These are phyloP conservation scores for Chrysanthemum lavandulifolium DNA, from an alignment of 129 eudicot genomes.

Conservation along the genomic window DNA sequence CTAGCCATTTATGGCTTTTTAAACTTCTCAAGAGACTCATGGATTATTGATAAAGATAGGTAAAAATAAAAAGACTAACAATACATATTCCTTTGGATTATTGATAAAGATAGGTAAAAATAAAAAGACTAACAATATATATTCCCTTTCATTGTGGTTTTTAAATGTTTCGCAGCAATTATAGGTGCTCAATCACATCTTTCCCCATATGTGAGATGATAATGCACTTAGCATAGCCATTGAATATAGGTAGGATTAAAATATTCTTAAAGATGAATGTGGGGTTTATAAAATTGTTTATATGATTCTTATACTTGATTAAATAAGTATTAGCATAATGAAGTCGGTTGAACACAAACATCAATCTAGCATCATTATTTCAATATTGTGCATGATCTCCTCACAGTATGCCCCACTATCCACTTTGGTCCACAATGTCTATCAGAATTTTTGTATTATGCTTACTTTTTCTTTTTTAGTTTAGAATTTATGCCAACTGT, in stretches of 20 bases:
- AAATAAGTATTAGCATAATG: constrained; percentile 11
- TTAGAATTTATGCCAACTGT: neutral
- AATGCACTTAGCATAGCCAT: neutral
- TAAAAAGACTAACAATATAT: neutral
- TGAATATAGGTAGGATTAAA: neutral
- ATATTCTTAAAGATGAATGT: constrained; percentile 15
- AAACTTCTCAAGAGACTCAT: too few relatives aligned
- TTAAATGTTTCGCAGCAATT: neutral
- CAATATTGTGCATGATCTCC: constrained; percentile 30
- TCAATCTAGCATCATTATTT: constrained; percentile 32
- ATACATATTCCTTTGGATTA: neutral
- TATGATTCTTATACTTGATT: constrained; percentile 18
- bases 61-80: neutral
- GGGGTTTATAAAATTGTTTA: constrained; percentile 19
- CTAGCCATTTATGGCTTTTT: too few relatives aligned
- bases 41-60: neutral
- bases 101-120: neutral
- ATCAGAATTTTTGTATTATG: neutral
- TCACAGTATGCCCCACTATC: constrained; percentile 25
- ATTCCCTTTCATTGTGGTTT: neutral
- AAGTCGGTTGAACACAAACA: constrained; percentile 33
- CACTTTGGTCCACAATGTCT: constrained; percentile 29
- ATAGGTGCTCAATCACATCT: constrained; percentile 8
- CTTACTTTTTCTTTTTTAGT: neutral
- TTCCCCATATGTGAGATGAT: neutral